phyloP scores from a whole-genome alignment of 345 rosid species.

The Euphorbia pulcherrima region DNA sequence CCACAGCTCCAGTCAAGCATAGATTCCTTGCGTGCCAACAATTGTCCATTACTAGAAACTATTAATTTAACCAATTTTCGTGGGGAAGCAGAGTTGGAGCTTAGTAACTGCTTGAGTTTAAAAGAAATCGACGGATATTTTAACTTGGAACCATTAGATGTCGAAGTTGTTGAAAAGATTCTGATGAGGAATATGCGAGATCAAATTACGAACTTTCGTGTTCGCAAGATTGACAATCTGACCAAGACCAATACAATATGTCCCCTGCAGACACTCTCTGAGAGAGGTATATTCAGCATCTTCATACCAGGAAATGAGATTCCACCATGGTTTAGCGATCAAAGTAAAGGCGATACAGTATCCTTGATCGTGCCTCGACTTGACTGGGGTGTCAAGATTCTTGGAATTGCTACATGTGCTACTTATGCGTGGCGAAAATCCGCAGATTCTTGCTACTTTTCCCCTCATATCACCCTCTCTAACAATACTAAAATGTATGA shows the following conservation, averaged over 20 bases:
- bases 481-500: constrained; percentile 2
- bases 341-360: not conserved
- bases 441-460: not conserved
- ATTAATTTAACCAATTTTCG: constrained; percentile 7
- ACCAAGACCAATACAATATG: not conserved
- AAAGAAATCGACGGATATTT: constrained; percentile 10
- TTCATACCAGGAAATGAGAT: constrained; percentile 1
- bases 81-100: not conserved
- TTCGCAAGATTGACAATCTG: constrained; percentile 8
- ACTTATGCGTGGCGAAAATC: not conserved
- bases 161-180: constrained; percentile 4
- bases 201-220: not conserved
- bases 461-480: not conserved
- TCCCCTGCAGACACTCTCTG: constrained; percentile 14
- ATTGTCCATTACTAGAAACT: not conserved
- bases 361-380: constrained; percentile 1
- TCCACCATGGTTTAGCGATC: constrained; percentile 14
- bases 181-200: not conserved
- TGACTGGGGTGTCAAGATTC: not conserved
- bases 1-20: constrained; percentile 16
- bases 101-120: constrained; percentile 5
- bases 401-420: constrained; percentile 2
- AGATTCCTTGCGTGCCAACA: constrained; percentile 1
- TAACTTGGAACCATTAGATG: constrained; percentile 14
- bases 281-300: constrained; percentile 10